Percentiles rank a stretch among this genome's conserved stretches.
phyloP scores from a whole-genome alignment of 352 stramenopile species.

The Elongisporangium prolatum region DNA sequence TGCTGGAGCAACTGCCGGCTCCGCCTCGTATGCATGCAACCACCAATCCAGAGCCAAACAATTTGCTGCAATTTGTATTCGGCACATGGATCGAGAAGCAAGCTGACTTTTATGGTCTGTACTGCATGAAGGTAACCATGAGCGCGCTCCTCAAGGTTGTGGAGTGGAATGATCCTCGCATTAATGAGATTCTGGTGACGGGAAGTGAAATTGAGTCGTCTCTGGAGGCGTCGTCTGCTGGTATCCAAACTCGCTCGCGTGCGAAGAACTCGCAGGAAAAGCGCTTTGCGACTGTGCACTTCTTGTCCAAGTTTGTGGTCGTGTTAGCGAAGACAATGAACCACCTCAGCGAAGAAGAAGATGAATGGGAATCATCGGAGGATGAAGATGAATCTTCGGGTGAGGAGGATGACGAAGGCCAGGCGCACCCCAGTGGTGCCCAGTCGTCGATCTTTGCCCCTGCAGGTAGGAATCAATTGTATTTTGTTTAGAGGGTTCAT shows the following conservation, averaged over 20 bases:
- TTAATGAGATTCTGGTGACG: constrained; percentile 58
- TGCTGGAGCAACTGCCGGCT: constrained; percentile 62
- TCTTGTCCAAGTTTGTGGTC: constrained; percentile 73
- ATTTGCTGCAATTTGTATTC: constrained; percentile 79
- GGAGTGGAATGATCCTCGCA: constrained; percentile 69
- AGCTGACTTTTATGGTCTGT: constrained; percentile 76
- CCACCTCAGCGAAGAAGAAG: constrained; percentile 68
- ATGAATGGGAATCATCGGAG: constrained; percentile 72
- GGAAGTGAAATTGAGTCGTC: constrained; percentile 39
- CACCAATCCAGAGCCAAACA: constrained; percentile 21
- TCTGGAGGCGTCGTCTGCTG: constrained; percentile 3
- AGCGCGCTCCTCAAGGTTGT: constrained; percentile 68
- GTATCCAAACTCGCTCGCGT: constrained; percentile 61
- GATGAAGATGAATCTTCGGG: constrained; percentile 67
- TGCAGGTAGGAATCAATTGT: constrained; percentile 34
- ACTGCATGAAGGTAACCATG: constrained; percentile 82
- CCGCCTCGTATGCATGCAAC: constrained; percentile 9
- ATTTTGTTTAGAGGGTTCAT: neutral
- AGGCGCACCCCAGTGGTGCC: constrained; percentile 6
- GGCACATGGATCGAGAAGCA: constrained; percentile 82
- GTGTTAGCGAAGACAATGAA: constrained; percentile 68
- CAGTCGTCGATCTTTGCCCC: constrained; percentile 65
- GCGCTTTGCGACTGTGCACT: constrained; percentile 62
- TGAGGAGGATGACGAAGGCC: constrained; percentile 31
- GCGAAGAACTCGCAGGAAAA: constrained; percentile 30